These are phyloP conservation scores for Nigrospora oryzae DNA, from an alignment of 2,329 filamentous ascomycete species.

Conservation along the genomic window DNA sequence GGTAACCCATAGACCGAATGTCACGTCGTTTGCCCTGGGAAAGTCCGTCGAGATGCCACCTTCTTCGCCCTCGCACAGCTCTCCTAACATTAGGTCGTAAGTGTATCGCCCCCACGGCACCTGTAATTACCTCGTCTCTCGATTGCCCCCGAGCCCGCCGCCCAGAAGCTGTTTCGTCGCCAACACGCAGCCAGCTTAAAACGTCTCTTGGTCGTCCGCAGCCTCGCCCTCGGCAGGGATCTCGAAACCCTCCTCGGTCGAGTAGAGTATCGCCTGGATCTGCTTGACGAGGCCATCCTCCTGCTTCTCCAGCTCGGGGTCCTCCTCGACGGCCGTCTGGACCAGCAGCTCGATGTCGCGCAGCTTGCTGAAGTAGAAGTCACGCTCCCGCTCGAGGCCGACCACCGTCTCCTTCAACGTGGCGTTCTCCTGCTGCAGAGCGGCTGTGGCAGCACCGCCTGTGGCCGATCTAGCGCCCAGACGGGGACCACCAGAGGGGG, in stretches of 20 bases:
- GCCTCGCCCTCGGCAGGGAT: constrained; percentile 73
- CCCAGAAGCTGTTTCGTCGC: not conserved
- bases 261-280: constrained; percentile 95
- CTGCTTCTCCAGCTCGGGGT: constrained; percentile 89
- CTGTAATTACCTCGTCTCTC: not conserved
- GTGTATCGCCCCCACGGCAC: not conserved
- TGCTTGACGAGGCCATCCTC: constrained; percentile 88
- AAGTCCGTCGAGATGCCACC: not conserved
- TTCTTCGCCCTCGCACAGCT: constrained; percentile 1
- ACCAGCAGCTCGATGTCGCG: constrained; percentile 93
- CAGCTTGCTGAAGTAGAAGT: constrained; percentile 99
- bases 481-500: constrained; percentile 49
- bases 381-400: constrained; percentile 88
- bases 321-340: constrained; percentile 85
- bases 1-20: not conserved
- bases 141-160: not conserved
- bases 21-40: not conserved
- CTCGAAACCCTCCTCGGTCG: constrained; percentile 88
- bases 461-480: constrained; percentile 28
- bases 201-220: constrained; percentile 72
- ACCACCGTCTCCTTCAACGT: constrained; percentile 92
- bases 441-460: constrained; percentile 53
- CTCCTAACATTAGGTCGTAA: not conserved
- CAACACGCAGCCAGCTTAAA: constrained; percentile 33
- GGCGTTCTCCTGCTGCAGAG: constrained; percentile 75